Percentiles rank a stretch among this genome's conserved stretches.
phyloP scores from a whole-genome alignment of 306 rosid genomes.

The Vigna trinervia region DNA sequence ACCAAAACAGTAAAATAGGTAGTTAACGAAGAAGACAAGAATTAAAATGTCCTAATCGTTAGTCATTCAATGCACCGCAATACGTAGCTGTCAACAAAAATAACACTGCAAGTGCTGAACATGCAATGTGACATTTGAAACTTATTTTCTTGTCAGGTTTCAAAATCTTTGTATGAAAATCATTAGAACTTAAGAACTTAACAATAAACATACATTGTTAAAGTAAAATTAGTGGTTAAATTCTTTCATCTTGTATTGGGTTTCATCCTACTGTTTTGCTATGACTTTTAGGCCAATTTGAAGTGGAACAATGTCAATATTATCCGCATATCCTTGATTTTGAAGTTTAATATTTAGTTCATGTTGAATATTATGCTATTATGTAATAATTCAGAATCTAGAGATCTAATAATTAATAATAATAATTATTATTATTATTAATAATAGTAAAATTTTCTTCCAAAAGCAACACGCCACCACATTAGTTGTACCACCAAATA shows the following conservation, averaged over 20 bases:
- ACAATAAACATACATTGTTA: not conserved
- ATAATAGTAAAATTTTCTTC: not conserved
- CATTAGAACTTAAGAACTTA: not conserved
- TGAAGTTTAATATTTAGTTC: not conserved
- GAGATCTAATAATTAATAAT: too few relatives aligned
- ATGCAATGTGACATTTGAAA: not conserved
- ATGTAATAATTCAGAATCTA: not conserved
- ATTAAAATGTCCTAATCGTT: not conserved
- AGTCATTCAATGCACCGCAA: not conserved
- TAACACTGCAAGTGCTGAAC: not conserved
- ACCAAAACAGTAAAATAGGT: not conserved
- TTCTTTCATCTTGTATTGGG: too few relatives aligned
- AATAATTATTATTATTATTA: too few relatives aligned
- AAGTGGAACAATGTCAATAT: not conserved
- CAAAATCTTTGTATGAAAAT: not conserved
- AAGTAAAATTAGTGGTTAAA: too few relatives aligned
- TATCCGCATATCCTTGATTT: not conserved
- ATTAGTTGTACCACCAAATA: slow-evolving; percentile 9
- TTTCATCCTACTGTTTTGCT: not conserved
- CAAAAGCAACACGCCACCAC: slow-evolving; percentile 15
- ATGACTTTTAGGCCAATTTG: not conserved
- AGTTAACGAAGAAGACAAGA: not conserved
- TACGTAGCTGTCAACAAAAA: not conserved
- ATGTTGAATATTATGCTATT: not conserved
- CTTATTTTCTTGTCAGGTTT: slow-evolving; percentile 4